Evolutionary conservation across 768 basidiomycete species (phyloP).

Genomic region (Gloeopeniophorella convolvens): DNA sequence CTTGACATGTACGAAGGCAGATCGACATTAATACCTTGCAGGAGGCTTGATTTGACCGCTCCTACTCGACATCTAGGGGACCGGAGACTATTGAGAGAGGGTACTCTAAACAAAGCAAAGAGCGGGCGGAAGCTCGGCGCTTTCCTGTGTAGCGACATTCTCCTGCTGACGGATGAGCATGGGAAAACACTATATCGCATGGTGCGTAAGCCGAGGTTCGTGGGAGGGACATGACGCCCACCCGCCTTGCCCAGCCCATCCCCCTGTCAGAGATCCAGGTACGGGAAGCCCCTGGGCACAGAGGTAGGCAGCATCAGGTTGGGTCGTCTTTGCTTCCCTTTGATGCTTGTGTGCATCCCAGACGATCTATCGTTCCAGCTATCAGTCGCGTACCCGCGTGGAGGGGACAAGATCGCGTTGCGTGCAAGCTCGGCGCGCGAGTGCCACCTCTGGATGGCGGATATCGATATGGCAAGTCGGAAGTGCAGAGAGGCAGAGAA

Average conservation of each 20-base stretch:
- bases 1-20: background rate
- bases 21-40: constrained; percentile 21
- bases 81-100: constrained; percentile 77
- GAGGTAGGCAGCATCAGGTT: constrained; percentile 34
- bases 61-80: constrained; percentile 80
- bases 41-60: constrained; percentile 83
- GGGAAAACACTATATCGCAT: constrained; percentile 73
- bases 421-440: constrained; percentile 53
- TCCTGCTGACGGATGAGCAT: constrained; percentile 74
- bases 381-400: constrained; percentile 59
- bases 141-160: constrained; percentile 84
- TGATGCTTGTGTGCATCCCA: constrained; percentile 24
- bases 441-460: constrained; percentile 46
- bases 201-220: constrained; percentile 40
- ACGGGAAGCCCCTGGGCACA: constrained; percentile 41
- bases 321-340: background rate
- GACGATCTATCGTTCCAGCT: constrained; percentile 69
- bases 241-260: constrained; percentile 49
- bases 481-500: constrained; percentile 25
- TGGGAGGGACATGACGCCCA: background rate
- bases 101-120: constrained; percentile 71
- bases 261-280: constrained; percentile 62
- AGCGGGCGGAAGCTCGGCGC: constrained; percentile 72
- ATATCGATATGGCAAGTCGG: constrained; percentile 37
- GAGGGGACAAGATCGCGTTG: constrained; percentile 62